phyloP scores from a whole-genome alignment of 371 early-diverging fungal genomes.

The Batkoa obscura region DNA sequence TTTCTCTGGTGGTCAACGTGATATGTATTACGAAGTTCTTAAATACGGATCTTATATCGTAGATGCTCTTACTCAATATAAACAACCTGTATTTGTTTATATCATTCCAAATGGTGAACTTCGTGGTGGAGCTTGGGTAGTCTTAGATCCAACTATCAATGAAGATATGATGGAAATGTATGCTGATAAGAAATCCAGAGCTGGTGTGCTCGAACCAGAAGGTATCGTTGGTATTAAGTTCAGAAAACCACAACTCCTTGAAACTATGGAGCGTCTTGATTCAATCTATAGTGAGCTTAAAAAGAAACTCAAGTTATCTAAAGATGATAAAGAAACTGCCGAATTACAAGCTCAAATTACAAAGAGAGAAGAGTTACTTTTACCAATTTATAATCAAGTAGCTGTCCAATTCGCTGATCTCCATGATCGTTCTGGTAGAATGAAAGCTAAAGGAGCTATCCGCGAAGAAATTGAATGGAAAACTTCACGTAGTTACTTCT shows the following conservation, averaged over 20 bases:
- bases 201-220: conserved; percentile 95
- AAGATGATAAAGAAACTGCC: conserved; percentile 15
- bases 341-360: conserved; percentile 49
- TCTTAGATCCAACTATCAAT: conserved; percentile 96
- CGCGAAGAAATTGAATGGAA: conserved; percentile 64
- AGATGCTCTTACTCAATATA: conserved; percentile 81
- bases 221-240: conserved; percentile 98
- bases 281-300: conserved; percentile 26
- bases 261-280: conserved; percentile 85
- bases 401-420: conserved; percentile 95
- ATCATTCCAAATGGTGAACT: conserved; percentile 88
- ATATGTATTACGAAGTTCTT: conserved; percentile 95
- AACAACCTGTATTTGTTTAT: conserved; percentile 96
- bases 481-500: conserved; percentile 70
- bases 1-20: conserved; percentile 96
- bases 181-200: conserved; percentile 76
- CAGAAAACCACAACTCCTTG: conserved; percentile 76
- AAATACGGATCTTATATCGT: conserved; percentile 97
- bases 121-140: conserved; percentile 99
- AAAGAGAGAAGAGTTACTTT: conserved; percentile 61
- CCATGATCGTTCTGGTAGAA: conserved; percentile 92
- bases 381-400: conserved; percentile 82
- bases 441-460: conserved; percentile 86
- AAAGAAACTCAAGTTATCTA: conserved; percentile 22
- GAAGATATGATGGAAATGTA: conserved; percentile 96